A percentile compares a stretch with the other conserved stretches of the same genome.
phyloP scores from a whole-genome alignment of 2,329 filamentous ascomycete species.

The Ceratocystis cubensis region DNA sequence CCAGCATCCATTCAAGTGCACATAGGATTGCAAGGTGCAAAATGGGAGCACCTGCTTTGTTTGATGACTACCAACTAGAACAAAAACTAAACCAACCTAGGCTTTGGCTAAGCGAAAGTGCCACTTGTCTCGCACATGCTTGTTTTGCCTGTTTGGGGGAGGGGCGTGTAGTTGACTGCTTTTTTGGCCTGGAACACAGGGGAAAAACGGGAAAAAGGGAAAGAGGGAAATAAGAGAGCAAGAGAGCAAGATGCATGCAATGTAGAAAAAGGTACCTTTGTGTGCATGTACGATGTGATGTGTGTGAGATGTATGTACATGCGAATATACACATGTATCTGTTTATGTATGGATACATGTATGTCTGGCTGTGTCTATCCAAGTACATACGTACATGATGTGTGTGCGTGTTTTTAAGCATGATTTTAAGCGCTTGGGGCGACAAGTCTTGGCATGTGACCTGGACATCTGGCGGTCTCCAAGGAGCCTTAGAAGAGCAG shows the following conservation, averaged over 20 bases:
- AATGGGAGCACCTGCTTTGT: not conserved
- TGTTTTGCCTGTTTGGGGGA: not conserved
- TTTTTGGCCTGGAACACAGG: not conserved
- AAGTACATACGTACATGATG: not conserved
- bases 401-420: constrained; percentile 32
- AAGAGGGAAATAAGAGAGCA: not conserved
- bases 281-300: not conserved
- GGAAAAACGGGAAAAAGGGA: not conserved
- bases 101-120: constrained; percentile 5
- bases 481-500: not conserved
- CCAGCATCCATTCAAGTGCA: not conserved
- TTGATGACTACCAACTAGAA: not conserved
- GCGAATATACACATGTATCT: not conserved
- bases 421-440: constrained; percentile 40
- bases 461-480: constrained; percentile 3
- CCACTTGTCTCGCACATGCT: constrained; percentile 8
- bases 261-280: constrained; percentile 1
- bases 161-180: not conserved
- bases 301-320: not conserved
- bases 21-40: no score
- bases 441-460: constrained; percentile 32
- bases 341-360: not conserved
- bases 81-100: not conserved
- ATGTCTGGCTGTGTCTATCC: not conserved
- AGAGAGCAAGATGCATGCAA: not conserved